Evolutionary conservation across 1,139 yeast genomes (phyloP), one percentile per base, ranked within the genome.

Genomic region (Pichia sp.): DNA sequence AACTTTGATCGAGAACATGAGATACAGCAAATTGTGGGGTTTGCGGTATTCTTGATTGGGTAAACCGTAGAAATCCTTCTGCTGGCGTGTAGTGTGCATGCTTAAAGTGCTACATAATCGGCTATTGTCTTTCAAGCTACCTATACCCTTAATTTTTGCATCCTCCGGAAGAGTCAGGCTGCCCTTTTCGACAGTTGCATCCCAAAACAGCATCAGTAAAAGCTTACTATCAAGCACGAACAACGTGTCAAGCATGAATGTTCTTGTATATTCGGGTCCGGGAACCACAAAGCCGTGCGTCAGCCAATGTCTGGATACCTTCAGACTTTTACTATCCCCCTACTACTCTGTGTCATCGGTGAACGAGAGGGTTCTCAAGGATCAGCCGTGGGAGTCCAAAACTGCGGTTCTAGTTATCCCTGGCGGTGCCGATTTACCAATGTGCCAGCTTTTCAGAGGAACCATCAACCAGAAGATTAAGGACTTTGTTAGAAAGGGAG

Each of bases 371-470:
- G 80, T 87, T 0, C 69, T 93, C 15, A 69, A 79, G 50, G 78
- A 80, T 45, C 98, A 93, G 65, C 99, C 99, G 0, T 95, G 99
- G 99, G 78, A 79, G 63, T 66, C 79, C 8, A 87, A 88, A 63
- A 87, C 98, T 0, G 76, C 95, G 0, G 73, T 89, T 61, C 68
- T 95, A 52, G 96, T 92, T 3, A 71, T 95, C 31, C 99, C 99
- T 0, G 99, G 99, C 2, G 99, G 99, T 3, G 97, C 98, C 0
- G 99, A 93, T 68, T 72, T 90, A 52, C 97, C 97, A 0, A 68
- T 76, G 11, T 88, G 97, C 66, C 74, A 77, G 47, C 75, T 76
- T 1, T 75, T 92, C 54, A 82, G 87, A 62, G 96, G 97, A 1
- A 72, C 69, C 7, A 92, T 90, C 0, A 88, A 84, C 63, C 64